Conservation (phyloP, 2,329 filamentous ascomycete species). For the Diplodia seriata region DNA sequence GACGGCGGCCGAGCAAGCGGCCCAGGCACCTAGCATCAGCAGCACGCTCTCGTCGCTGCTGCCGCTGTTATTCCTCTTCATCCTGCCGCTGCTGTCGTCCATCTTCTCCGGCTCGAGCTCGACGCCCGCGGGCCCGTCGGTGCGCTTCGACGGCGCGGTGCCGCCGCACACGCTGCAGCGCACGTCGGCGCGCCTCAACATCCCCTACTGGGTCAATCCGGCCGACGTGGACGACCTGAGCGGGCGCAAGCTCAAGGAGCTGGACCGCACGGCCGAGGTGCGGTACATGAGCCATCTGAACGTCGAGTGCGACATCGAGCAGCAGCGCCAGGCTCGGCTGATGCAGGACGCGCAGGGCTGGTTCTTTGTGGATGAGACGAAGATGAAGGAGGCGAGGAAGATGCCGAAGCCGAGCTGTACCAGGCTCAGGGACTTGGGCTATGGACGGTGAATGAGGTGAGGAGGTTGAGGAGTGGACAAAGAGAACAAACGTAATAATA, state of each 20-base stretch:
- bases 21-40: slow-evolving; percentile 60
- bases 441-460: slow-evolving; percentile 9
- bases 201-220: slow-evolving; percentile 88
- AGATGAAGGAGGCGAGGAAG: slow-evolving; percentile 73
- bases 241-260: slow-evolving; percentile 70
- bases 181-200: slow-evolving; percentile 71
- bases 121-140: slow-evolving; percentile 66
- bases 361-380: slow-evolving; percentile 81
- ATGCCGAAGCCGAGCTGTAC: slow-evolving; percentile 60
- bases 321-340: slow-evolving; percentile 68
- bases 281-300: slow-evolving; percentile 72
- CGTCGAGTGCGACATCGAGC: slow-evolving; percentile 77
- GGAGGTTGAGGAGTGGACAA: background rate
- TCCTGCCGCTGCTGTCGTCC: slow-evolving; percentile 82
- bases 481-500: background rate
- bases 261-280: slow-evolving; percentile 80
- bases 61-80: slow-evolving; percentile 82
- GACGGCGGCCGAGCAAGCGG: slow-evolving; percentile 58
- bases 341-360: slow-evolving; percentile 83
- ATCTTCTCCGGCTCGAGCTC: slow-evolving; percentile 68
- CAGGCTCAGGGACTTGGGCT: slow-evolving; percentile 18
- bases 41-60: slow-evolving; percentile 73
- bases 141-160: slow-evolving; percentile 76
- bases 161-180: slow-evolving; percentile 78
- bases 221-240: slow-evolving; percentile 75